phyloP scores from a whole-genome alignment of 495 filamentous ascomycete genomes.

The Penicillium manginii region DNA sequence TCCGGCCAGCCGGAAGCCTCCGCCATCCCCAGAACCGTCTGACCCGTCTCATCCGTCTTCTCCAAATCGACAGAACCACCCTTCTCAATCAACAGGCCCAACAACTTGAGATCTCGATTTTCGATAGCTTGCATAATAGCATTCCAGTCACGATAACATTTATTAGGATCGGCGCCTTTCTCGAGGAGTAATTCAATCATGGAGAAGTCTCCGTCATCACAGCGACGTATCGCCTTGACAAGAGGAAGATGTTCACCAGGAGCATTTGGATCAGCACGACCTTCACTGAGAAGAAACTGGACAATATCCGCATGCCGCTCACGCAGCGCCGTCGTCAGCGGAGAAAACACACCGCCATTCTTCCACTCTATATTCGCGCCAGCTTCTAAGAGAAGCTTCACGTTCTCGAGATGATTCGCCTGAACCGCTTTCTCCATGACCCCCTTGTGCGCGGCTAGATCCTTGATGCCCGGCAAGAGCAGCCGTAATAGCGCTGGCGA shows the following conservation, averaged over 20 bases:
- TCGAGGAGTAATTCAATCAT: slow-evolving; percentile 54
- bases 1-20: slow-evolving; percentile 25
- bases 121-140: slow-evolving; percentile 48
- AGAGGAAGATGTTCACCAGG: slow-evolving; percentile 59
- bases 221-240: slow-evolving; percentile 56
- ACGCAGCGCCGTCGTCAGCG: slow-evolving; percentile 57
- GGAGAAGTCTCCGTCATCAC: slow-evolving; percentile 44
- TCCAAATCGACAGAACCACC: slow-evolving; percentile 43
- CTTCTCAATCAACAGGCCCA: slow-evolving; percentile 49
- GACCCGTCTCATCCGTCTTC: slow-evolving; percentile 23
- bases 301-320: slow-evolving; percentile 54
- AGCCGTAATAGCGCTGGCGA: slow-evolving; percentile 48
- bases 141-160: slow-evolving; percentile 58
- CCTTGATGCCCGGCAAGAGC: slow-evolving; percentile 45
- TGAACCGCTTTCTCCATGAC: slow-evolving; percentile 60
- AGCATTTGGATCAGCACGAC: slow-evolving; percentile 53
- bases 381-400: slow-evolving; percentile 27
- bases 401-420: slow-evolving; percentile 39
- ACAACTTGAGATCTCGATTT: slow-evolving; percentile 38
- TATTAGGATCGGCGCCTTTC: slow-evolving; percentile 57
- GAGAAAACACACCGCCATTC: slow-evolving; percentile 60
- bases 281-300: slow-evolving; percentile 52
- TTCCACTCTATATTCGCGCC: slow-evolving; percentile 53
- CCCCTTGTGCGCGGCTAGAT: slow-evolving; percentile 53
- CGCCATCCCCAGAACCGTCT: slow-evolving; percentile 26